phyloP scores from a whole-genome alignment of 1,139 yeast species.

The Kodamaea derodonti region DNA sequence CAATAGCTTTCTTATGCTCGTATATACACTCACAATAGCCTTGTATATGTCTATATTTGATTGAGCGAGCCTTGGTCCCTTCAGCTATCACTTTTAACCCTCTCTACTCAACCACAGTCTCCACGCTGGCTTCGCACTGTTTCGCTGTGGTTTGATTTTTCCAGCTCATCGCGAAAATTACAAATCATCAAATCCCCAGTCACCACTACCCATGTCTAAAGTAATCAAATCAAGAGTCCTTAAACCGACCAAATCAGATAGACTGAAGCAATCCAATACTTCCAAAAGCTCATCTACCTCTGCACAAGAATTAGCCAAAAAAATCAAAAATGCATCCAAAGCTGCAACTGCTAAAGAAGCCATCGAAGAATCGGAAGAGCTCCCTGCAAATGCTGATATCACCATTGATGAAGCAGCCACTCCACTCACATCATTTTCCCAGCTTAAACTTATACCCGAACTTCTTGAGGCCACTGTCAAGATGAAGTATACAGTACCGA shows the following conservation, averaged over 20 bases:
- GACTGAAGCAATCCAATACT: background rate
- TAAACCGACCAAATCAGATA: slow-evolving; percentile 9
- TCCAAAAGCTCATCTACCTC: background rate
- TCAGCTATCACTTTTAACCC: too few relatives aligned
- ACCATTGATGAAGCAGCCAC: slow-evolving; percentile 7
- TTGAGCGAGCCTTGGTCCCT: too few relatives aligned
- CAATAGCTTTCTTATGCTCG: too few relatives aligned
- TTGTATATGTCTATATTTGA: too few relatives aligned
- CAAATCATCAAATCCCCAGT: too few relatives aligned
- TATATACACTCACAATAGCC: too few relatives aligned
- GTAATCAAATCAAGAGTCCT: slow-evolving; percentile 8
- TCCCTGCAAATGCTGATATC: slow-evolving; percentile 3
- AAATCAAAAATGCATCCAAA: slow-evolving; percentile 52
- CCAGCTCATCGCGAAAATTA: too few relatives aligned
- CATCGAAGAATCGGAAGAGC: slow-evolving; percentile 13
- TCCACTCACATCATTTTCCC: slow-evolving; percentile 37
- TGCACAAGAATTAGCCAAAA: slow-evolving; percentile 33
- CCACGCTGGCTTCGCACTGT: too few relatives aligned
- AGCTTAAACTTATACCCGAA: slow-evolving; percentile 71
- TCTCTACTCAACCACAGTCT: too few relatives aligned
- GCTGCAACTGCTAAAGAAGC: slow-evolving; percentile 17
- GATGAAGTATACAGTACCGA: slow-evolving; percentile 64
- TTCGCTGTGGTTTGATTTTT: too few relatives aligned
- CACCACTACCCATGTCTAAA: too few relatives aligned
- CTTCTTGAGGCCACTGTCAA: slow-evolving; percentile 73